A percentile compares a stretch with the other conserved stretches of the same genome.
These are phyloP conservation scores for Sugiyamaella xylanicola DNA, from an alignment of 1,139 yeast genomes.

Conservation along the genomic window DNA sequence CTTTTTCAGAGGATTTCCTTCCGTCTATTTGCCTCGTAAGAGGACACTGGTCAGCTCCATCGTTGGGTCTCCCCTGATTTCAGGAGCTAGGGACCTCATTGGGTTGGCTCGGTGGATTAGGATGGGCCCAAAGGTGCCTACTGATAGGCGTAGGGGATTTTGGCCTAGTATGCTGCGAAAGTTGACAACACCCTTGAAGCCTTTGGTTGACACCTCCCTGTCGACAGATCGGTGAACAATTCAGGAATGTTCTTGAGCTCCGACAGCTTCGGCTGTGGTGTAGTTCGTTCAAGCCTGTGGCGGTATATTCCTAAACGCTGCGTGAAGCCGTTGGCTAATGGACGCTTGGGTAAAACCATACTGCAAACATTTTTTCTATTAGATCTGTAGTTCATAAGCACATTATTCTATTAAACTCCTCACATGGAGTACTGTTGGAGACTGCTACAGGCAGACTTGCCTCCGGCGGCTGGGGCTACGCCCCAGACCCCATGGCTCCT, in stretches of 20 bases:
- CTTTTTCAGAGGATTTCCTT: constrained; percentile 11
- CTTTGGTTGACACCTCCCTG: constrained; percentile 43
- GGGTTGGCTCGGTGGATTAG: constrained; percentile 28
- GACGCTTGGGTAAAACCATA: constrained; percentile 93
- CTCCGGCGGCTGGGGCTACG: neutral
- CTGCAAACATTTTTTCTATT: constrained; percentile 62
- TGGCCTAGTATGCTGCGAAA: constrained; percentile 13
- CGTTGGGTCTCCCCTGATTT: constrained; percentile 35
- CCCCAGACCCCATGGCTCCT: neutral
- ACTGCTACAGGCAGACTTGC: too few species aligned
- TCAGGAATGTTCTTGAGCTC: constrained; percentile 42
- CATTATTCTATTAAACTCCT: too few species aligned
- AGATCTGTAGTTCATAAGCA: neutral
- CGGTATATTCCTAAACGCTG: constrained; percentile 94
- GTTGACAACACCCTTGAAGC: constrained; percentile 28
- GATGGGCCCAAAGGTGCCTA: constrained; percentile 17
- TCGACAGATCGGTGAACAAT: constrained; percentile 45
- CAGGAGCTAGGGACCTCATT: constrained; percentile 38
- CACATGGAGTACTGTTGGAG: too few species aligned
- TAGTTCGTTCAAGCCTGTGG: constrained; percentile 46
- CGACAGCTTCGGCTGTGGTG: constrained; percentile 39
- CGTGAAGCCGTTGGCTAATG: constrained; percentile 78
- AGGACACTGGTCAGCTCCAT: constrained; percentile 29
- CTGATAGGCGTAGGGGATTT: constrained; percentile 22
- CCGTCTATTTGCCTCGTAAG: constrained; percentile 19